A percentile compares a stretch with the other conserved stretches of the same genome.
Evolutionary conservation across 768 basidiomycete genomes (phyloP).

Genomic region (Psilocybe azurescens): DNA sequence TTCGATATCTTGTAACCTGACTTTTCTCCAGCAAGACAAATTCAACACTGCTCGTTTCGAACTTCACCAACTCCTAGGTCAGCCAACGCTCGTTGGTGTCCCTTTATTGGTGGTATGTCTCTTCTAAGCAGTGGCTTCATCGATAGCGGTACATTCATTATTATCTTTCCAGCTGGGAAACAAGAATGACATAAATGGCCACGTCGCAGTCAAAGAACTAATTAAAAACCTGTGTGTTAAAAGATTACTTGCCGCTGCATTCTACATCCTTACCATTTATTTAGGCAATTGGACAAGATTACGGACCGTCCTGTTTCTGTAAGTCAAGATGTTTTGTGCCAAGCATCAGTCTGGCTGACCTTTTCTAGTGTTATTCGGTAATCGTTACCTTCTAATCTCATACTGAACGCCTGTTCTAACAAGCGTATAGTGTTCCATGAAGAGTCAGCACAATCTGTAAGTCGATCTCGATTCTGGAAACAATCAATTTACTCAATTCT

Average conservation of each 20-base stretch:
- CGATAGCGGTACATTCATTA: background rate
- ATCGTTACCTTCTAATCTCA: conserved; percentile 23
- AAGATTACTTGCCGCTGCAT: background rate
- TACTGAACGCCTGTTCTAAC: conserved; percentile 7
- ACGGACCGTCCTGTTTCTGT: conserved; percentile 86
- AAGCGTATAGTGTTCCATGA: conserved; percentile 85
- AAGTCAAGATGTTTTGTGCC: conserved; percentile 35
- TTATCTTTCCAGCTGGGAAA: conserved; percentile 69
- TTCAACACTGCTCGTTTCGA: conserved; percentile 87
- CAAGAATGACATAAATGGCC: conserved; percentile 86
- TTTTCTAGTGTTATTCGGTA: conserved; percentile 78
- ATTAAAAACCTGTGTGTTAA: conserved; percentile 72
- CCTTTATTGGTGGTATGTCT: conserved; percentile 81
- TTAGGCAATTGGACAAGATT: conserved; percentile 80
- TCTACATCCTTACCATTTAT: background rate
- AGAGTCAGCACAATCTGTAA: conserved; percentile 91
- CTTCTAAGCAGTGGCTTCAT: background rate
- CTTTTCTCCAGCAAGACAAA: conserved; percentile 65
- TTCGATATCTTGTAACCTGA: background rate
- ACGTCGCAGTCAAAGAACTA: conserved; percentile 81
- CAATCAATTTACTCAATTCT: conserved; percentile 8
- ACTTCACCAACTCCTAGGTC: conserved; percentile 77
- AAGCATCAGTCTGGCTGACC: background rate
- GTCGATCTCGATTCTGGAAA: conserved; percentile 28
- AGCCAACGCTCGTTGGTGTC: conserved; percentile 69